These are phyloP conservation scores for Erodium trifolium DNA, from an alignment of 441 rosid genomes.

Conservation along the genomic window DNA sequence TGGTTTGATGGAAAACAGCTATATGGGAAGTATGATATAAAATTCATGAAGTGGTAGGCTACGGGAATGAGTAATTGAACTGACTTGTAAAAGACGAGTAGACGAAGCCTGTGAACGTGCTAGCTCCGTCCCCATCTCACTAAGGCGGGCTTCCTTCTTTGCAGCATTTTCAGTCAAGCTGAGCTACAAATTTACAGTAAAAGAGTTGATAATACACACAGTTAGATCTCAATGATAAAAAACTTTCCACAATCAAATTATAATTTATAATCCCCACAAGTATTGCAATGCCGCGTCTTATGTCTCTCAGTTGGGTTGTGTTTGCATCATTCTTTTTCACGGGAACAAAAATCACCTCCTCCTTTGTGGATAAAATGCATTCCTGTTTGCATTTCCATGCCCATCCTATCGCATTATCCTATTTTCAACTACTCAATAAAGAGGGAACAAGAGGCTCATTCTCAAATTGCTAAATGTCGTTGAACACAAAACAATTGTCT, in stretches of 20 bases:
- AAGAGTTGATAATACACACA: background rate
- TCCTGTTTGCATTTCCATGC: background rate
- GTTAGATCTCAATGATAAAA: background rate
- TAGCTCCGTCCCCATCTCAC: conserved; percentile 63
- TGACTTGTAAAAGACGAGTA: conserved; percentile 73
- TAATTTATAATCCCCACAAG: background rate
- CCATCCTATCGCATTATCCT: background rate
- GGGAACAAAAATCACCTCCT: background rate
- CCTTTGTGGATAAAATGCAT: background rate
- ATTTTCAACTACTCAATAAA: background rate
- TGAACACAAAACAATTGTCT: background rate
- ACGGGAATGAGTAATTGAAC: conserved; percentile 1
- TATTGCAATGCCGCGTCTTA: background rate
- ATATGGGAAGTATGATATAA: background rate
- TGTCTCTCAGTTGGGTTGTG: background rate
- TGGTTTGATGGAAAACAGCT: background rate
- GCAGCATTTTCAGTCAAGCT: conserved; percentile 56
- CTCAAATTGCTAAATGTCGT: background rate
- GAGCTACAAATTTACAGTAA: conserved; percentile 31
- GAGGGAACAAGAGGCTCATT: background rate
- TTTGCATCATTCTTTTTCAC: background rate
- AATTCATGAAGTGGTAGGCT: background rate
- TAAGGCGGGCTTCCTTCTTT: conserved; percentile 54
- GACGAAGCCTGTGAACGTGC: conserved; percentile 53
- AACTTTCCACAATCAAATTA: background rate